These are phyloP conservation scores for Triangularia setosa DNA, from an alignment of 2,329 filamentous ascomycete species.

Conservation along the genomic window DNA sequence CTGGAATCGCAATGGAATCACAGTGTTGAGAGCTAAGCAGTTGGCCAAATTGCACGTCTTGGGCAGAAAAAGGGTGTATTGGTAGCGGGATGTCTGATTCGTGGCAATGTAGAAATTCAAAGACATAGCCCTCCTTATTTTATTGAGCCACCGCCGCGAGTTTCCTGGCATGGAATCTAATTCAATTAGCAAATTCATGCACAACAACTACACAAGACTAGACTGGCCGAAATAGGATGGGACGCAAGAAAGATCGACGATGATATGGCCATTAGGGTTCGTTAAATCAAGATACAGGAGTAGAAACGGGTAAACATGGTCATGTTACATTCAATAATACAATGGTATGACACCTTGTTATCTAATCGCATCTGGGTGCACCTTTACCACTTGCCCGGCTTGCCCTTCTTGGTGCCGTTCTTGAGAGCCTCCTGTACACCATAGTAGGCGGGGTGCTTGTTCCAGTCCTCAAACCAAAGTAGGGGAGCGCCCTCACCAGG, in stretches of 20 bases:
- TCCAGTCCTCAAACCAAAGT: constrained; percentile 35
- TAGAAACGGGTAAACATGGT: too few relatives aligned
- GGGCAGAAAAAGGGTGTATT: neutral
- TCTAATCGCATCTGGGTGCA: neutral
- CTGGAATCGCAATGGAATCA: constrained; percentile 1
- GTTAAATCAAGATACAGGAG: too few relatives aligned
- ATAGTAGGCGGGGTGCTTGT: constrained; percentile 25
- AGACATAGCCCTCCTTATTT: neutral
- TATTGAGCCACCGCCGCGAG: neutral
- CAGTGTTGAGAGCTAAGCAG: neutral
- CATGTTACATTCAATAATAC: neutral
- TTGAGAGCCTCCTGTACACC: constrained; percentile 23
- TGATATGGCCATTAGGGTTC: too few relatives aligned
- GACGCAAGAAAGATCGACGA: too few relatives aligned
- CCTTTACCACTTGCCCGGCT: neutral
- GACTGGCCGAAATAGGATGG: neutral
- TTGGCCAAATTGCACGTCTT: neutral
- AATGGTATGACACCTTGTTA: neutral
- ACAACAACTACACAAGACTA: neutral
- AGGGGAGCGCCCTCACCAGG: constrained; percentile 34
- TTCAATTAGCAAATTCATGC: neutral
- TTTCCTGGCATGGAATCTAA: neutral
- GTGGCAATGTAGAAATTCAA: neutral
- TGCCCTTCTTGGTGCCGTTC: constrained; percentile 17
- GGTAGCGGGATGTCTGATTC: neutral